Evolutionary conservation across 164 flowering plant genomes (phyloP).

Genomic region (Warburgia ugandensis): DNA sequence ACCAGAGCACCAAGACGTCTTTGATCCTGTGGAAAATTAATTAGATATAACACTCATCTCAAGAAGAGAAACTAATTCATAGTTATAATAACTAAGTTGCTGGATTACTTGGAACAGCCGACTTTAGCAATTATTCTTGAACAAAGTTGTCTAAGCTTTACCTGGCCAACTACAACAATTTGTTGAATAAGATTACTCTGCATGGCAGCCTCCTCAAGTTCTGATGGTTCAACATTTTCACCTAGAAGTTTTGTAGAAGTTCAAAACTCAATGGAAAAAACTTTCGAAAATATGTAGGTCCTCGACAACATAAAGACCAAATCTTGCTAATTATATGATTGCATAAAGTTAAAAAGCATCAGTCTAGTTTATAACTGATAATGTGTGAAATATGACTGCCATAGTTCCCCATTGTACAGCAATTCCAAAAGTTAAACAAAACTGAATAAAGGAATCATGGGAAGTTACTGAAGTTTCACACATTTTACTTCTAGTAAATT

Average conservation of each 20-base stretch:
- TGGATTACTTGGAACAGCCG: neutral
- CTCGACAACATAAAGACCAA: no score
- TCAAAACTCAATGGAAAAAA: neutral
- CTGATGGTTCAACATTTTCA: constrained; percentile 91
- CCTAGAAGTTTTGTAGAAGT: constrained; percentile 30
- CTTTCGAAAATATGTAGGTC: neutral
- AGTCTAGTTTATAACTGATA: no score
- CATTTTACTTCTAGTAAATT: no score
- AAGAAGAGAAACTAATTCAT: neutral
- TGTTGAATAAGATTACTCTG: constrained; percentile 77
- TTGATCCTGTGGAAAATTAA: constrained; percentile 52
- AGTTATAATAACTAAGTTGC: neutral
- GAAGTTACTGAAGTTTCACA: no score
- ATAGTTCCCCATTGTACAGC: no score
- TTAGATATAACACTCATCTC: neutral
- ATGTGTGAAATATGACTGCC: no score
- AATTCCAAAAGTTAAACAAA: no score
- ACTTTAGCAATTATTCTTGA: neutral
- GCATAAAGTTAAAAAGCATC: no score
- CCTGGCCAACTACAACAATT: constrained; percentile 96
- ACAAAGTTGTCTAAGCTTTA: constrained; percentile 7
- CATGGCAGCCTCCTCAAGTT: constrained; percentile 81
- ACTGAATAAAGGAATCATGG: no score
- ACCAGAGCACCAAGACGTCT: constrained; percentile 87
- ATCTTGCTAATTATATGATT: neutral